A percentile compares a stretch with the other conserved stretches of the same genome.
These are phyloP conservation scores for Beta corolliflora DNA, from an alignment of 179 eudicot species.

Conservation along the genomic window DNA sequence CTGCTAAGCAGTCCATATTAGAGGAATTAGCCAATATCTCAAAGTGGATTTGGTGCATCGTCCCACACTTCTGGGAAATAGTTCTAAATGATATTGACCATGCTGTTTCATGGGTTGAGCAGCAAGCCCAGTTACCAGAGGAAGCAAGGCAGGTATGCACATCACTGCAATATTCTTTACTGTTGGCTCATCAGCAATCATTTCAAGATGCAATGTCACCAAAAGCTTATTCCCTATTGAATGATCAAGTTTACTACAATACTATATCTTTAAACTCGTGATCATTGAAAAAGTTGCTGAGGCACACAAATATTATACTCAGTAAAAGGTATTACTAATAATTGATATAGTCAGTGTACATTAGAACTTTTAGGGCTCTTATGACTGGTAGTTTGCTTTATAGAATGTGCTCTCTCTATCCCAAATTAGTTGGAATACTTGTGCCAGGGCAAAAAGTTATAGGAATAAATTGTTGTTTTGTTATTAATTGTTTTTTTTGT, in stretches of 20 bases:
- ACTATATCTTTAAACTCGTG: neutral
- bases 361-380: neutral
- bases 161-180: neutral
- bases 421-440: no score
- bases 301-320: neutral
- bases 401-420: neutral
- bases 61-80: constrained; percentile 54
- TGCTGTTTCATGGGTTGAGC: constrained; percentile 85
- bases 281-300: neutral
- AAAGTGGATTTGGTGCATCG: constrained; percentile 75
- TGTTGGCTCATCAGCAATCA: neutral
- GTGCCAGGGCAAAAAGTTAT: no score
- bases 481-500: no score
- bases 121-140: constrained; percentile 80
- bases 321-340: no score
- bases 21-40: constrained; percentile 63
- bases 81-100: constrained; percentile 42
- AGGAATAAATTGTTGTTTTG: no score
- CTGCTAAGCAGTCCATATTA: constrained; percentile 32
- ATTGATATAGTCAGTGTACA: neutral
- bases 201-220: neutral
- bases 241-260: neutral
- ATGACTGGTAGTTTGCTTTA: no score
- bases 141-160: constrained; percentile 69
- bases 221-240: neutral